Percentiles rank a stretch among this genome's conserved stretches.
Evolutionary conservation across 345 rosid genomes (phyloP).

Genomic region (Eucalyptus sp.): DNA sequence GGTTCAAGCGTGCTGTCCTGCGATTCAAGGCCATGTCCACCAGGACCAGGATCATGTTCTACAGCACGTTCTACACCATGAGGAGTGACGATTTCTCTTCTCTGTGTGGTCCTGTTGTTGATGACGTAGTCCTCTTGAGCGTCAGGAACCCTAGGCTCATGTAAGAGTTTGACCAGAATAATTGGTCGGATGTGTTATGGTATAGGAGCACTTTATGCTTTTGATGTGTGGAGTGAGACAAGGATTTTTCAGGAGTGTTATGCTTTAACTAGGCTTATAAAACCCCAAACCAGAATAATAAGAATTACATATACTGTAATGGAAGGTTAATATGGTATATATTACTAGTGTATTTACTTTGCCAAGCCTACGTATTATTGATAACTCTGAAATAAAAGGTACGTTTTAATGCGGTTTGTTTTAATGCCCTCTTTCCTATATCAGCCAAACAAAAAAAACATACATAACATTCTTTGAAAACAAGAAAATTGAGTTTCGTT

Average conservation of each 20-base stretch:
- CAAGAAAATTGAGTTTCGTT: neutral
- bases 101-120: slow-evolving; percentile 41
- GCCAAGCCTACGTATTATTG: neutral
- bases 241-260: neutral
- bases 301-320: neutral
- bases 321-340: neutral
- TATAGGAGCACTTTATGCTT: neutral
- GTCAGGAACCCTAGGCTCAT: neutral
- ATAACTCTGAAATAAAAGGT: neutral
- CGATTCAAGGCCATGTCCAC: slow-evolving; percentile 13
- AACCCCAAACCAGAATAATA: neutral
- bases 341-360: neutral
- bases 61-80: slow-evolving; percentile 32
- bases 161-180: neutral
- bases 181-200: neutral
- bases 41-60: slow-evolving; percentile 24
- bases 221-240: neutral
- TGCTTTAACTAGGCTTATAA: neutral
- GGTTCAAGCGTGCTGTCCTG: slow-evolving; percentile 19
- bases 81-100: slow-evolving; percentile 25
- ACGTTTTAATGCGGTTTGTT: neutral
- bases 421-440: neutral
- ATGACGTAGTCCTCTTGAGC: slow-evolving; percentile 22
- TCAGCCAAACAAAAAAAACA: neutral
- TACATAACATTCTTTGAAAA: neutral